A percentile compares a stretch with the other conserved stretches of the same genome.
These are phyloP conservation scores for Boletus tylopilopsis DNA, from an alignment of 768 basidiomycete species.

Conservation along the genomic window DNA sequence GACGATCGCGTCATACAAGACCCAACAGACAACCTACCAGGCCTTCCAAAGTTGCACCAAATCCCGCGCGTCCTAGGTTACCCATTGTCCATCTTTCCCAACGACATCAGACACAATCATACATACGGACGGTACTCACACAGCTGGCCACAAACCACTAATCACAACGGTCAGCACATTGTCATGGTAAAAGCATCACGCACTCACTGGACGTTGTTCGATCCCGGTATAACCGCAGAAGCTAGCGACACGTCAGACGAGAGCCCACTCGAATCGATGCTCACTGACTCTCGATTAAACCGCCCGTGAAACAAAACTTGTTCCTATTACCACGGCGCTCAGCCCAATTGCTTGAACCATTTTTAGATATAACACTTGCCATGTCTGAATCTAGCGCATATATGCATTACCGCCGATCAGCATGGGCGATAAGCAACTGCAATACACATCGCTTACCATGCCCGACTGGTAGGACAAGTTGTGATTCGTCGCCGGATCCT, in stretches of 20 bases:
- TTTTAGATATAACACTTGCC: conserved; percentile 11
- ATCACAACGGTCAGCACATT: conserved; percentile 7
- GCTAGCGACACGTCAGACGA: conserved; percentile 21
- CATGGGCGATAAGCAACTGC: conserved; percentile 14
- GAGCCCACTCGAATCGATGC: neutral
- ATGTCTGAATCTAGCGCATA: conserved; percentile 26
- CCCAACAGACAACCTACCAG: conserved; percentile 42
- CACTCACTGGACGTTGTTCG: conserved; percentile 35
- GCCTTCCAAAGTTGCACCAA: conserved; percentile 56
- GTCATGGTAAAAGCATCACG: neutral
- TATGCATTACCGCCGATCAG: conserved; percentile 19
- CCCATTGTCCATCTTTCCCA: conserved; percentile 50
- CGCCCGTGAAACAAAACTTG: conserved; percentile 81
- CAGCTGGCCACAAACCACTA: conserved; percentile 48
- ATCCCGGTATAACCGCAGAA: conserved; percentile 40
- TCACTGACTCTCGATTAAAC: conserved; percentile 51
- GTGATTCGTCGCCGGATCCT: conserved; percentile 39
- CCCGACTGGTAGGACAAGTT: conserved; percentile 44
- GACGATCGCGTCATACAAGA: conserved; percentile 1
- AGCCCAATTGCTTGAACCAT: neutral
- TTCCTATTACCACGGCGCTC: conserved; percentile 35
- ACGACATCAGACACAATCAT: conserved; percentile 6
- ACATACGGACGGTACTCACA: conserved; percentile 25
- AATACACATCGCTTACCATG: conserved; percentile 25
- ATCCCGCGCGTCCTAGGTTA: conserved; percentile 49